A percentile compares a stretch with the other conserved stretches of the same genome.
Evolutionary conservation across 352 stramenopile species (phyloP).

Genomic region (Phytophthora pistaciae): DNA sequence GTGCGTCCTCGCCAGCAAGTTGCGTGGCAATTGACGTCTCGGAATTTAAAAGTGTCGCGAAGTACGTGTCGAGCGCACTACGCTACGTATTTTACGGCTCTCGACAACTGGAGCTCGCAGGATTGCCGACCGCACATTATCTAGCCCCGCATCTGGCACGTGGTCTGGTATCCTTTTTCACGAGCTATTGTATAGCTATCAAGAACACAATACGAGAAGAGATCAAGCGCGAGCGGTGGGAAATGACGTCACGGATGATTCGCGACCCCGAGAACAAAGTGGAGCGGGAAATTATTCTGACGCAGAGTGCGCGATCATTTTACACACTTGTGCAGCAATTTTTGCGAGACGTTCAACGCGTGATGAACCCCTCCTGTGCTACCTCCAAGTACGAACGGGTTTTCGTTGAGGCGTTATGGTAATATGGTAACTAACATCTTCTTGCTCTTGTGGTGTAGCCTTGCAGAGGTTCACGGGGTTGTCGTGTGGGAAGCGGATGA

Average conservation of each 20-base stretch:
- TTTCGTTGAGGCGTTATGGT: neutral
- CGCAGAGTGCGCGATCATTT: constrained; percentile 78
- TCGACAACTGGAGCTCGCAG: constrained; percentile 79
- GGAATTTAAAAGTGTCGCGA: constrained; percentile 82
- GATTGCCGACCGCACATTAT: constrained; percentile 78
- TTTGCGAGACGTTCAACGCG: constrained; percentile 75
- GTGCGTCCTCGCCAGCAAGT: constrained; percentile 14
- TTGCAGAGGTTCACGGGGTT: constrained; percentile 67
- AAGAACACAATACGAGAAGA: constrained; percentile 75
- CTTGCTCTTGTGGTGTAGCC: constrained; percentile 33
- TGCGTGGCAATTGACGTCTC: constrained; percentile 70
- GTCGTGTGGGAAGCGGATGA: constrained; percentile 69
- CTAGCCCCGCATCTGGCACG: constrained; percentile 72
- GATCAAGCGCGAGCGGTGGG: constrained; percentile 87
- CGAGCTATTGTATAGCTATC: constrained; percentile 74
- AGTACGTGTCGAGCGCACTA: constrained; percentile 78
- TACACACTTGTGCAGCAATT: constrained; percentile 88
- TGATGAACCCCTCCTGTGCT: constrained; percentile 84
- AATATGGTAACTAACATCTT: constrained; percentile 7
- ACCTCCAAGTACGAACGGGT: constrained; percentile 62
- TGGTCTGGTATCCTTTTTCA: constrained; percentile 66
- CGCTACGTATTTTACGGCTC: constrained; percentile 87
- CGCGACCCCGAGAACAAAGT: constrained; percentile 73
- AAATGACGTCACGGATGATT: constrained; percentile 76
- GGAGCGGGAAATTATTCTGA: constrained; percentile 83